Evolutionary conservation across 371 early-diverging fungal species (phyloP).

Genomic region (Rhizomucor pusillus): DNA sequence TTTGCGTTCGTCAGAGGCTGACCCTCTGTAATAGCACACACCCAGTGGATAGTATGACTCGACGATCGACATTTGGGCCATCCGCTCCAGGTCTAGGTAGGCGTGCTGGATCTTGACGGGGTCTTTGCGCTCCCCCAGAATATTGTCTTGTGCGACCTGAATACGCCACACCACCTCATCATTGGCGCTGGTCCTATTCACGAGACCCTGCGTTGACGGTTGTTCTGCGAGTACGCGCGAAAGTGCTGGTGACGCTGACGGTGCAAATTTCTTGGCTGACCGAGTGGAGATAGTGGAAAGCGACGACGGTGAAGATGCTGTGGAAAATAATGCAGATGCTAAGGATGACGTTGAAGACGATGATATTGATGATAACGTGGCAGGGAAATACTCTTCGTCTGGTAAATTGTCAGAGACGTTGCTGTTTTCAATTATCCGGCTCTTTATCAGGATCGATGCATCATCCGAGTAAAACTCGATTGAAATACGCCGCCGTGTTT

Average conservation of each 20-base stretch:
- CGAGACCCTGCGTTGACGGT: background rate
- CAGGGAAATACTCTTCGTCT: conserved; percentile 3
- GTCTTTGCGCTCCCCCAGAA: too few species aligned
- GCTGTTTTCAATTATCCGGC: background rate
- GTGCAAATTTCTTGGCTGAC: background rate
- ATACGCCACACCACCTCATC: conserved; percentile 3
- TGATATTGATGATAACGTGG: conserved; percentile 1
- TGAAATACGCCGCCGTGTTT: background rate
- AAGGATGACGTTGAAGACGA: conserved; percentile 1
- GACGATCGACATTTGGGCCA: background rate
- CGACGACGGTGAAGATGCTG: conserved; percentile 9
- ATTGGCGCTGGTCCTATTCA: background rate
- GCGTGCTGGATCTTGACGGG: background rate
- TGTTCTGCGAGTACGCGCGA: background rate
- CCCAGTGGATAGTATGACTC: conserved; percentile 9
- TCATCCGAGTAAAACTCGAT: conserved; percentile 10
- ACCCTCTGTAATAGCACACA: conserved; percentile 4
- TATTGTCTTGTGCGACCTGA: conserved; percentile 5
- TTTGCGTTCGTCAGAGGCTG: conserved; percentile 1
- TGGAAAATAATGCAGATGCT: conserved; percentile 12
- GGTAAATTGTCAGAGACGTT: conserved; percentile 9
- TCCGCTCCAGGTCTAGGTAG: background rate
- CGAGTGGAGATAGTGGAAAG: conserved; percentile 9
- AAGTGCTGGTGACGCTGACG: background rate
- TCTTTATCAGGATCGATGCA: background rate